Percentiles rank a stretch among this genome's conserved stretches.
Conservation (phyloP, 1,139 yeast species). For the Sugiyamaella novakii region DNA sequence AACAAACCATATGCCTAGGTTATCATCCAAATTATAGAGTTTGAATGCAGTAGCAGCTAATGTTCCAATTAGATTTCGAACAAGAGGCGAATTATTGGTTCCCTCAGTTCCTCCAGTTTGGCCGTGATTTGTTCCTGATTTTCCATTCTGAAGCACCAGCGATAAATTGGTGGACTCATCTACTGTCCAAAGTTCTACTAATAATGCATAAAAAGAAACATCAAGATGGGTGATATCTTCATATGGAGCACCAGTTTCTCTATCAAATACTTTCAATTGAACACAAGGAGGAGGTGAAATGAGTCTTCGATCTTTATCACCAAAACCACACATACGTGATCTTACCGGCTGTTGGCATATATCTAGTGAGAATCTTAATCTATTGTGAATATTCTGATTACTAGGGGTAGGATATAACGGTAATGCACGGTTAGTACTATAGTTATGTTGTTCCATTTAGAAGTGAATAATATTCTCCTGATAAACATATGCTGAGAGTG, state of each 20-base stretch:
- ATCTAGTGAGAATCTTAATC: slow-evolving; percentile 33
- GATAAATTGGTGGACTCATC: slow-evolving; percentile 43
- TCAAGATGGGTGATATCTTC: slow-evolving; percentile 38
- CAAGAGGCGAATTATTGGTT: slow-evolving; percentile 20
- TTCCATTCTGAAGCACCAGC: slow-evolving; percentile 29
- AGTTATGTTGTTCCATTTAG: slow-evolving; percentile 10
- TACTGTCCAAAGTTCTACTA: slow-evolving; percentile 46
- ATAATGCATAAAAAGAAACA: slow-evolving; percentile 40
- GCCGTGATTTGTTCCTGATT: background rate
- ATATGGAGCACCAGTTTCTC: slow-evolving; percentile 34
- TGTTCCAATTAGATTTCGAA: slow-evolving; percentile 47
- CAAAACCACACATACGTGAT: slow-evolving; percentile 52
- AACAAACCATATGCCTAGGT: slow-evolving; percentile 48
- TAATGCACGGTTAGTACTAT: slow-evolving; percentile 4
- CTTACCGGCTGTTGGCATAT: slow-evolving; percentile 49
- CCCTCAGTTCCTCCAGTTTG: background rate
- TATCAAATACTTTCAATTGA: slow-evolving; percentile 39
- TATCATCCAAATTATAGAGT: slow-evolving; percentile 43
- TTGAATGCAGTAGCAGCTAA: slow-evolving; percentile 47
- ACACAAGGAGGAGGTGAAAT: slow-evolving; percentile 51
- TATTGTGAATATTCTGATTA: slow-evolving; percentile 5
- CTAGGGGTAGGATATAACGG: slow-evolving; percentile 6
- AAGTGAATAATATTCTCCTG: no score
- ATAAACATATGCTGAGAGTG: no score
- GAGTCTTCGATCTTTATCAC: slow-evolving; percentile 50